These are phyloP conservation scores for Umbelopsis isabellina DNA, from an alignment of 192 early-diverging fungal genomes.

Conservation along the genomic window DNA sequence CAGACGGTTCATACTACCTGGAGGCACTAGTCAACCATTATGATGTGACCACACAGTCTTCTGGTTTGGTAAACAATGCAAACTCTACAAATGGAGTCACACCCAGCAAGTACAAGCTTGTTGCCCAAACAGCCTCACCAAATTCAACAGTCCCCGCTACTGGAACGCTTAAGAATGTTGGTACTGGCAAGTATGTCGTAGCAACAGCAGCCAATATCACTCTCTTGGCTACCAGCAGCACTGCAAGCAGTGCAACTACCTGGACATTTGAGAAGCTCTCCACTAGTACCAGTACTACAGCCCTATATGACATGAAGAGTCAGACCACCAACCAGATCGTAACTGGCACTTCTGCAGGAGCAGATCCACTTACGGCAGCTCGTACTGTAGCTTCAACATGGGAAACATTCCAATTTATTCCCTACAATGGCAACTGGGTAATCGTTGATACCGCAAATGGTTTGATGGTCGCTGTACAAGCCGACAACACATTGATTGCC, in stretches of 20 bases:
- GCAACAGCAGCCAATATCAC: conserved; percentile 15
- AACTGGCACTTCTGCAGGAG: conserved; percentile 4
- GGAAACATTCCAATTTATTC: conserved; percentile 17
- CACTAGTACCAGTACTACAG: conserved; percentile 17
- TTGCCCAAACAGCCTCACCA: not conserved
- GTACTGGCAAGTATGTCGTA: conserved; percentile 8
- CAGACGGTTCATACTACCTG: conserved; percentile 3
- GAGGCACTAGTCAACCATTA: conserved; percentile 8
- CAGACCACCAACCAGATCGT: conserved; percentile 11
- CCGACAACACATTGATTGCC: conserved; percentile 19
- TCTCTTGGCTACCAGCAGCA: not conserved
- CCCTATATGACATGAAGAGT: conserved; percentile 5
- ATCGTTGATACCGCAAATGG: conserved; percentile 15
- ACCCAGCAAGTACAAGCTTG: conserved; percentile 19
- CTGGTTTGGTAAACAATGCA: conserved; percentile 18
- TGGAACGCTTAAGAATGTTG: conserved; percentile 5
- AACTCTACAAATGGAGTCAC: conserved; percentile 17
- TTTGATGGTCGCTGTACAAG: conserved; percentile 2
- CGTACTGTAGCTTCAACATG: conserved; percentile 14
- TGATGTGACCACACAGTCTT: not conserved
- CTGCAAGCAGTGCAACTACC: conserved; percentile 1
- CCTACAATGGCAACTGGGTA: conserved; percentile 7
- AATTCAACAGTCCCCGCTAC: not conserved
- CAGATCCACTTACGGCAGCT: conserved; percentile 13
- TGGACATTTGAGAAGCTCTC: conserved; percentile 20